Percentiles rank a stretch among this genome's conserved stretches.
Evolutionary conservation across 2,329 filamentous ascomycete genomes (phyloP).

Genomic region (Phaeophleospora eucalypticola): DNA sequence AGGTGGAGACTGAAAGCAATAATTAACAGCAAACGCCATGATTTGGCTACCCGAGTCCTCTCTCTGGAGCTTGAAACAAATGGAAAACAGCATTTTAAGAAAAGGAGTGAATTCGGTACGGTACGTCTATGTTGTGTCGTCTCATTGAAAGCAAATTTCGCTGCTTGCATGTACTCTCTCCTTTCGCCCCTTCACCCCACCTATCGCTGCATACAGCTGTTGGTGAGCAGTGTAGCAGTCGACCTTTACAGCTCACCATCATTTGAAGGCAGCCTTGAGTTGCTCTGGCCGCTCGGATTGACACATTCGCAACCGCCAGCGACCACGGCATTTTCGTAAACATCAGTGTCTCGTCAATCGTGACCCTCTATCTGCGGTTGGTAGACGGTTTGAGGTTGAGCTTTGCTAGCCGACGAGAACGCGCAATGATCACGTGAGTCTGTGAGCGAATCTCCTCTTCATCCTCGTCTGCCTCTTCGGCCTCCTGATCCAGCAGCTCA

Average conservation of each 20-base stretch:
- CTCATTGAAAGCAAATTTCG: neutral
- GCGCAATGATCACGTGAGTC: neutral
- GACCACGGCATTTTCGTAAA: neutral
- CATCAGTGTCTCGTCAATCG: slow-evolving; percentile 6
- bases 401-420: slow-evolving; percentile 1
- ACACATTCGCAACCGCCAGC: too few relatives aligned
- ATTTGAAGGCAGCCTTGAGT: too few relatives aligned
- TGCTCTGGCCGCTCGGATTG: too few relatives aligned
- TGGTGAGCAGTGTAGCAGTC: slow-evolving; percentile 4
- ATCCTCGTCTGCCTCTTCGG: slow-evolving; percentile 61
- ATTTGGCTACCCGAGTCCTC: too few relatives aligned
- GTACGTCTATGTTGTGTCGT: slow-evolving; percentile 1
- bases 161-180: neutral
- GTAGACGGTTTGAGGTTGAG: too few relatives aligned
- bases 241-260: too few relatives aligned
- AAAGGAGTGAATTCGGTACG: slow-evolving; percentile 5
- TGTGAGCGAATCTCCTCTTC: slow-evolving; percentile 26
- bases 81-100: too few relatives aligned
- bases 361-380: slow-evolving; percentile 1
- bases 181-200: neutral
- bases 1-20: slow-evolving; percentile 1
- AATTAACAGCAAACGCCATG: neutral
- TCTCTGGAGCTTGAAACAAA: too few relatives aligned
- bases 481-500: slow-evolving; percentile 56
- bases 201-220: neutral